These are phyloP conservation scores for Penicillium nucicola DNA, from an alignment of 495 filamentous ascomycete genomes.

Conservation along the genomic window DNA sequence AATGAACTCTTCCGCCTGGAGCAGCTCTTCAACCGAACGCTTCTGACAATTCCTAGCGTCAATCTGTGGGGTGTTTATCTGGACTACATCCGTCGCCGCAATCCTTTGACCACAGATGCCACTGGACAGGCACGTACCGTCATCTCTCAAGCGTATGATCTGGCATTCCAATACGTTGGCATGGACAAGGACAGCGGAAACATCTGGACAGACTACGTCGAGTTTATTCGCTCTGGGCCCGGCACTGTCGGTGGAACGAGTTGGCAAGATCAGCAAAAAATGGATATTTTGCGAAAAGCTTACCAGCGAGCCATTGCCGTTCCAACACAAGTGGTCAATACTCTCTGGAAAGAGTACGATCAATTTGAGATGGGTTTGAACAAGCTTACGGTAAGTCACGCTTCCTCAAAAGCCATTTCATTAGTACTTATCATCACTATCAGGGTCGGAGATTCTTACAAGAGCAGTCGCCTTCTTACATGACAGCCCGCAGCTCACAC, in stretches of 20 bases:
- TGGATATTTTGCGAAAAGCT: constrained; percentile 84
- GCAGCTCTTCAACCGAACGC: constrained; percentile 71
- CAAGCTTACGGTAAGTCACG: constrained; percentile 66
- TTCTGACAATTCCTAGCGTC: constrained; percentile 72
- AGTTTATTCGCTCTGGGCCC: constrained; percentile 82
- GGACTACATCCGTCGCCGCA: constrained; percentile 87
- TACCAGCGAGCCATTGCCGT: constrained; percentile 86
- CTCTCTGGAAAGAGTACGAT: constrained; percentile 95
- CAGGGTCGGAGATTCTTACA: constrained; percentile 90
- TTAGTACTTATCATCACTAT: constrained; percentile 15
- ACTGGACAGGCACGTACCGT: constrained; percentile 68
- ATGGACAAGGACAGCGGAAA: constrained; percentile 87
- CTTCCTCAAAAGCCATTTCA: background rate
- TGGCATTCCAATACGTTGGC: constrained; percentile 84
- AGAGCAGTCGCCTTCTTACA: constrained; percentile 85
- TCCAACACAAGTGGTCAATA: constrained; percentile 74
- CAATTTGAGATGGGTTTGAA: constrained; percentile 90
- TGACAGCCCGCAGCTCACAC: constrained; percentile 85
- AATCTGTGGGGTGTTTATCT: constrained; percentile 91
- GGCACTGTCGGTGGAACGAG: constrained; percentile 77
- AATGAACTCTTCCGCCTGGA: constrained; percentile 76
- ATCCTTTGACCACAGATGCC: constrained; percentile 80
- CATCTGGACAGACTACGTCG: constrained; percentile 90
- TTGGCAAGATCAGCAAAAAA: constrained; percentile 98
- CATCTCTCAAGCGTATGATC: constrained; percentile 81